Percentiles rank a stretch among this genome's conserved stretches.
These are phyloP conservation scores for Ogataea pini DNA, from an alignment of 805 yeast species.

Conservation along the genomic window DNA sequence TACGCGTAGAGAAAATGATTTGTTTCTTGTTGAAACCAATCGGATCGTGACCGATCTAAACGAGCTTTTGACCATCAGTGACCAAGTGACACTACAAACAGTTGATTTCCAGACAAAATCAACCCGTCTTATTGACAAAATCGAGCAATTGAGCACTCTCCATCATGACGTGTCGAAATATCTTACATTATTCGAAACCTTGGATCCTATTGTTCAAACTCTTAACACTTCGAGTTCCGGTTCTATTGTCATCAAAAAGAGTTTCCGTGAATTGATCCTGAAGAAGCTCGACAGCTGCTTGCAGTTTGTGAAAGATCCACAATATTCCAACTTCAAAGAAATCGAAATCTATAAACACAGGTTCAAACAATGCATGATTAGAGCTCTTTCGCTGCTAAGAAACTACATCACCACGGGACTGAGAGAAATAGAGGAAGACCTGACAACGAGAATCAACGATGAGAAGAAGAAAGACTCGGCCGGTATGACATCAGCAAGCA, in stretches of 20 bases:
- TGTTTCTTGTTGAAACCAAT: slow-evolving; percentile 49
- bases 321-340: slow-evolving; percentile 59
- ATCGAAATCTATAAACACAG: slow-evolving; percentile 66
- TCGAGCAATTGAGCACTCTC: slow-evolving; percentile 43
- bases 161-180: slow-evolving; percentile 47
- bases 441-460: slow-evolving; percentile 23
- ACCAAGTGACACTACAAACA: slow-evolving; percentile 62
- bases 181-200: slow-evolving; percentile 62
- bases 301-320: slow-evolving; percentile 53
- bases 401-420: slow-evolving; percentile 58
- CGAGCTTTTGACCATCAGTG: slow-evolving; percentile 51
- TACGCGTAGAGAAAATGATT: slow-evolving; percentile 28
- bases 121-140: slow-evolving; percentile 47
- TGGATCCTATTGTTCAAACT: slow-evolving; percentile 68
- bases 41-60: slow-evolving; percentile 46
- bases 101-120: slow-evolving; percentile 61
- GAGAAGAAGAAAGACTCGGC: slow-evolving; percentile 18
- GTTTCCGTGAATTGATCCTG: slow-evolving; percentile 54
- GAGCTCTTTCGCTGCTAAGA: slow-evolving; percentile 73
- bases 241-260: slow-evolving; percentile 60
- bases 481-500: slow-evolving; percentile 18
- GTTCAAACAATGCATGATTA: slow-evolving; percentile 79
- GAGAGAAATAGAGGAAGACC: slow-evolving; percentile 33
- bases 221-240: slow-evolving; percentile 67
- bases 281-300: slow-evolving; percentile 66